Conservation (phyloP, 2,329 filamentous ascomycete genomes). For the Penicillium sp. region DNA sequence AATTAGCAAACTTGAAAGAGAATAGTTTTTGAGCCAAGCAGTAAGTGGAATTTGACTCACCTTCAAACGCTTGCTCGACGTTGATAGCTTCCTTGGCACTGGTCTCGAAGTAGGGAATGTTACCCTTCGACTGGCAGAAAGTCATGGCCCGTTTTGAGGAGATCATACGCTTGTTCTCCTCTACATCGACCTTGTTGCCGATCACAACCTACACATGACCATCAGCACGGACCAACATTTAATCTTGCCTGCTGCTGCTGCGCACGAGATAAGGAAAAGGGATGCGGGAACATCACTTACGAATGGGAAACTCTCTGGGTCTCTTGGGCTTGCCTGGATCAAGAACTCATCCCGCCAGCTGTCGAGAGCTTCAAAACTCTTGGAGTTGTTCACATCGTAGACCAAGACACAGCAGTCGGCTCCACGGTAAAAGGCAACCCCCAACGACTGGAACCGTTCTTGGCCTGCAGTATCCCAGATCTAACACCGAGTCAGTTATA, state of each 20-base stretch:
- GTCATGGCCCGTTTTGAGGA: constrained; percentile 94
- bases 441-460: constrained; percentile 94
- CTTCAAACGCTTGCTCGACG: constrained; percentile 83
- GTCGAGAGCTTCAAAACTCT: constrained; percentile 97
- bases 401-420: constrained; percentile 98
- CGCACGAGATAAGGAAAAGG: not conserved
- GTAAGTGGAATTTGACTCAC: constrained; percentile 41
- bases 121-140: constrained; percentile 95
- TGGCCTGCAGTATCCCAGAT: constrained; percentile 98
- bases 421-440: constrained; percentile 94
- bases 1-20: not conserved
- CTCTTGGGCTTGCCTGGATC: constrained; percentile 92
- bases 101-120: constrained; percentile 98
- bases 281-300: constrained; percentile 56
- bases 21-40: not conserved
- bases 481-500: constrained; percentile 46
- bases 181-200: constrained; percentile 98
- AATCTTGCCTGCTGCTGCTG: not conserved
- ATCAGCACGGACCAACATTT: constrained; percentile 10
- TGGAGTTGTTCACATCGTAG: constrained; percentile 98
- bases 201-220: constrained; percentile 68
- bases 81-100: constrained; percentile 99
- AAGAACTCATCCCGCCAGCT: constrained; percentile 98
- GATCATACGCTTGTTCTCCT: constrained; percentile 96
- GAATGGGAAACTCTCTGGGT: constrained; percentile 97